Evolutionary conservation across 345 rosid genomes (phyloP), one percentile per base, ranked within the genome.

Genomic region (Moringa oleifera): DNA sequence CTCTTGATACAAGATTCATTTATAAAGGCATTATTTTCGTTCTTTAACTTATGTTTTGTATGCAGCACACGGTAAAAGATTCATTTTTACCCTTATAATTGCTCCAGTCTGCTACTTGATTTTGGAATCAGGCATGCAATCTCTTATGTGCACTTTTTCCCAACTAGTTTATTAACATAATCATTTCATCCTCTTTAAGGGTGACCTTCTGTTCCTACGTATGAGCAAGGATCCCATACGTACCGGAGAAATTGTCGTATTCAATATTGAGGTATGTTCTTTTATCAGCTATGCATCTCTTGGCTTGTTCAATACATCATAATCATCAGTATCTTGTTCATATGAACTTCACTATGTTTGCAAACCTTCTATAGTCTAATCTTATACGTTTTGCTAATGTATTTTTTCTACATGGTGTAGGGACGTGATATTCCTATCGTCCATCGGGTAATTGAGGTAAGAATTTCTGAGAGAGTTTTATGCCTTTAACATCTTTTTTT

Each of bases 211-310:
- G 81, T 85, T 88, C 68, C 75, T 81, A 67, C 80, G 71, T 23
- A 83, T 79, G 89, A 79, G 75, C 51, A 80, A 81, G 55, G 89
- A 82, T 28, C 91, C 95, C 2, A 74, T 88, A 75, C 83, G 91
- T 58, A 75, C 83, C 0, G 89, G 95, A 22, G 89, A 88, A 60
- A 83, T 88, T 31, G 82, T 85, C 20, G 95, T 83, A 23, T 83
- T 80, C 47, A 88, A 81, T 53, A 63, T 86, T 47, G 80, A 85
- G 59, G 91, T 82, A 79, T 53, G 80, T 36, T 33, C 25, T 11
- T 17, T 22, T 2, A 36, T 51, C 16, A 28, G 4, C 68, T 62
- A 0, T 31, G 46, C 0, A 20, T 41, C 31, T 6, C 12, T 23
- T 28, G 18, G 47, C 28, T 28, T 69, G 12, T 41, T 41, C 13